Evolutionary conservation across 2,329 filamentous ascomycete species (phyloP), one percentile per base, ranked within the genome.

Genomic region (Beauveria scarabaeidicola): DNA sequence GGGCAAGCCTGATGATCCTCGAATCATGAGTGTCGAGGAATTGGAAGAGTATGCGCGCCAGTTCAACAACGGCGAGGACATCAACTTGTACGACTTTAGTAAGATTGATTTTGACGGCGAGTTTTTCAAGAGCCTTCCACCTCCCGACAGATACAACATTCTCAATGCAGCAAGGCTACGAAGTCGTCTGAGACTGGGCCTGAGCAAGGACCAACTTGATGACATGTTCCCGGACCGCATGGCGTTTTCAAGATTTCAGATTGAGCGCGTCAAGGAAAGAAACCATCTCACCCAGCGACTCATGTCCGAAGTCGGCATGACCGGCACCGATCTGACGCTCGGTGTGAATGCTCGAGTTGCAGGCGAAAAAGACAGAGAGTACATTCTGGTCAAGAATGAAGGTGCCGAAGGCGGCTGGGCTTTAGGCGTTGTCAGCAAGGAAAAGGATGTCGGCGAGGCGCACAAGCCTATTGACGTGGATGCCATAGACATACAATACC

Each of bases 31-130:
- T 57, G 83, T 95, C 25, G 91, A 96, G 68, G 93, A 99, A 70
- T 76, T 99, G 61, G 91, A 97, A 73, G 88, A 93, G 65, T 99
- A 99, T 70, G 93, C 95, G 3, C 81, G 87, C 55, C 92, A 97
- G 64, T 97, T 97, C 68, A 85, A 97, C 67, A 85, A 85, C 62
- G 94, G 94, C 58, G 91, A 97, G 73, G 93, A 97, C 70, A 88
- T 97, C 66, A 87, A 87, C 64, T 74, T 92, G 5, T 97, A 97
- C 73, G 93, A 97, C 74, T 99, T 99, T 70, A 95, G 90, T 69
- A 97, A 97, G 74, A 99, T 99, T 66, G 94, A 99, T 70, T 99
- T 97, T 68, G 89, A 97, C 65, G 90, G 92, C 65, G 86, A 93
- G 13, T 99, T 99, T 74, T 99, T 99, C 75, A 84, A 89, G 70